Base-by-base conservation (phyloP, 176 grass and related monocot species). In the Oryza rufipogon region DNA sequence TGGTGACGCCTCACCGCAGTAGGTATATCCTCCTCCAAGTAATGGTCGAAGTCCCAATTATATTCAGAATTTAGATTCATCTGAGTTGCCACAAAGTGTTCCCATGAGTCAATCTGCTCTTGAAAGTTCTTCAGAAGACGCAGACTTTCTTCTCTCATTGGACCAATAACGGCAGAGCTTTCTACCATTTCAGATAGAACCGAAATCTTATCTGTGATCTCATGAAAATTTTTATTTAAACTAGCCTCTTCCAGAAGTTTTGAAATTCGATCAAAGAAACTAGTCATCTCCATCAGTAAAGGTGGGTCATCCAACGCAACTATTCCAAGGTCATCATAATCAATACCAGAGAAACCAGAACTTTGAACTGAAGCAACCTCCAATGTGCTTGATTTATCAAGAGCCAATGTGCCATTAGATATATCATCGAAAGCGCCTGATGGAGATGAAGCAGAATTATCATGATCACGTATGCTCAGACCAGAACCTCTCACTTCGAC, bases 1-100 rank as follows among this genome's bases (percentile, higher is more conserved):
- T 28, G 38, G 26, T 9, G 19, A 60, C 25, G 9, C 42, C 86
- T 19, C 9, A 96, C 94, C 86, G 81, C 91, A 78, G 88, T 91
- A 52, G 94, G 94, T 83, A 96, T 87, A 84, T 96, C 94, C 84
- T 96, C 89, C 86, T 96, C 94, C 78, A 96, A 85, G 83, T 96
- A 93, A 76, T 96, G 88, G 56, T 96, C 94, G 13, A 96, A 96
- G 22, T 93, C 91, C 94, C 91, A 91, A 87, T 93, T 82, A 87
- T 93, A 93, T 44, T 90, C 83, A 68, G 83, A 70, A 89, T 84
- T 93, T 28, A 91, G 77, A 87, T 96, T 74, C 48, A 91, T 88
- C 79, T 91, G 90, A 69, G 71, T 84, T 64, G 81, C 70, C 25
- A 85, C 65, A 77, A 96, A 91, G 8, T 58, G 89, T 33, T 93